Conservation (phyloP, 805 yeast species). For the Pichia nakasei region DNA sequence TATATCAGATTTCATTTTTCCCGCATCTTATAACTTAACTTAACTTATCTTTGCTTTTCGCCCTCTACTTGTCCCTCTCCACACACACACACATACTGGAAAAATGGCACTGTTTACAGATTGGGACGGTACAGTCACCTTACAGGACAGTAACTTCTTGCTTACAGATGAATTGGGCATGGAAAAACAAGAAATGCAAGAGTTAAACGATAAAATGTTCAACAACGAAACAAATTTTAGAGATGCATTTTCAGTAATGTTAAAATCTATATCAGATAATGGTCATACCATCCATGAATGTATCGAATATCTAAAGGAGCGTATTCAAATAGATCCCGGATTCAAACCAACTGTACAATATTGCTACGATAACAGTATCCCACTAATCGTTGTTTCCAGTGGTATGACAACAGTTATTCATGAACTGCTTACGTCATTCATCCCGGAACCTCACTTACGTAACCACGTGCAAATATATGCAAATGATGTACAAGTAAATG, state of each 20-base stretch:
- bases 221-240: constrained; percentile 62
- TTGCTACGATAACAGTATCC: constrained; percentile 64
- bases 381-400: constrained; percentile 78
- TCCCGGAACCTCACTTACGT: constrained; percentile 57
- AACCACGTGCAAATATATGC: constrained; percentile 71
- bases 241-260: constrained; percentile 79
- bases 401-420: constrained; percentile 93
- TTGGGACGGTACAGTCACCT: constrained; percentile 96
- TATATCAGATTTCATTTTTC: too few relatives aligned
- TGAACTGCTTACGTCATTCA: constrained; percentile 43
- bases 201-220: constrained; percentile 63
- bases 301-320: constrained; percentile 53
- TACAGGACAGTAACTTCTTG: constrained; percentile 90
- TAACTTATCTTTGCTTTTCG: too few relatives aligned
- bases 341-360: constrained; percentile 74
- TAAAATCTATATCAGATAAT: constrained; percentile 59
- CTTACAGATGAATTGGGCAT: constrained; percentile 85
- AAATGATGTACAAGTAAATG: constrained; percentile 36
- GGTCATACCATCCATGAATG: constrained; percentile 57
- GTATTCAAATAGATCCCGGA: constrained; percentile 82
- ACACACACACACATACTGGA: neutral
- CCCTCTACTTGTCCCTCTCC: too few relatives aligned
- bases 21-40: too few relatives aligned
- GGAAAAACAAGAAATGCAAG: constrained; percentile 59
- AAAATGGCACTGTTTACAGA: constrained; percentile 60